These are phyloP conservation scores for Westerdykella sp. DNA, from an alignment of 2,329 filamentous ascomycete species.

Conservation along the genomic window DNA sequence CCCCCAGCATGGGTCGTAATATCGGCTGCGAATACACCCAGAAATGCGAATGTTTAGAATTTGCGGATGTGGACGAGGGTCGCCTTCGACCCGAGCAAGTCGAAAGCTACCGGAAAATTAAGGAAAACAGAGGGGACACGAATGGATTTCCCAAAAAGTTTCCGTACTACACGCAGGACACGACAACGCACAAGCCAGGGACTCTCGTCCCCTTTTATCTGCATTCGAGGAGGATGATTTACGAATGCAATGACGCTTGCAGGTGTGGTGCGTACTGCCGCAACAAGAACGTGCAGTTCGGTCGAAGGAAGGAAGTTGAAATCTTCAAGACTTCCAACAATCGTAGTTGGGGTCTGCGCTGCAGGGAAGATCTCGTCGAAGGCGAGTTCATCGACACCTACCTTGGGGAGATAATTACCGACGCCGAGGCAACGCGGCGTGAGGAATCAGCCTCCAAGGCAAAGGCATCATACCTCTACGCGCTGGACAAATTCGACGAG, in stretches of 20 bases:
- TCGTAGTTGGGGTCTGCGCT: constrained; percentile 74
- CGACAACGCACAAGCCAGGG: constrained; percentile 19
- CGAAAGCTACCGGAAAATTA: constrained; percentile 14
- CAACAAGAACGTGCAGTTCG: constrained; percentile 70
- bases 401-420: constrained; percentile 54
- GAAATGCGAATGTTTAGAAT: constrained; percentile 63
- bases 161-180: constrained; percentile 50
- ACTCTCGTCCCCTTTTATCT: constrained; percentile 41
- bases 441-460: constrained; percentile 51
- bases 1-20: constrained; percentile 46
- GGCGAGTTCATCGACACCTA: constrained; percentile 80
- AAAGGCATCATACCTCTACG: constrained; percentile 77
- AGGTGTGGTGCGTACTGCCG: constrained; percentile 59
- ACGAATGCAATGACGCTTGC: constrained; percentile 73
- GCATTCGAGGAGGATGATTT: constrained; percentile 51
- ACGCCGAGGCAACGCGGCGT: constrained; percentile 56
- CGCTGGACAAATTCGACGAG: constrained; percentile 71
- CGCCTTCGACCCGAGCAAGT: constrained; percentile 24
- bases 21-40: constrained; percentile 57
- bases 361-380: constrained; percentile 56
- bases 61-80: constrained; percentile 46
- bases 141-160: constrained; percentile 47
- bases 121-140: constrained; percentile 19
- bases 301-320: constrained; percentile 63
- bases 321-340: constrained; percentile 64